Conservation (phyloP, 148 eudicot genomes). For the Fagopyrum homotropicum region DNA sequence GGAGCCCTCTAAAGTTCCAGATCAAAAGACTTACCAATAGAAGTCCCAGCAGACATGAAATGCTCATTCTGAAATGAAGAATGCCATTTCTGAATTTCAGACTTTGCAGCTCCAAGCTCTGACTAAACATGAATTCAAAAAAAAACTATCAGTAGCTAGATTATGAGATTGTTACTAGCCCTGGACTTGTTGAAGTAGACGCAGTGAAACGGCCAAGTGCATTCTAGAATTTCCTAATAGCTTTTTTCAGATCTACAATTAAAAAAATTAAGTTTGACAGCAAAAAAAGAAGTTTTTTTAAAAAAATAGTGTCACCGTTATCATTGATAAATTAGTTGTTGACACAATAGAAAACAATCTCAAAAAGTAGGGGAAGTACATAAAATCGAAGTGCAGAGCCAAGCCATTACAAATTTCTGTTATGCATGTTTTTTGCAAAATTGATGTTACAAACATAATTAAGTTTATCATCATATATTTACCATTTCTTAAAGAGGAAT, state of each 20-base stretch:
- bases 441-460: background rate
- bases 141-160: background rate
- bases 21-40: constrained; percentile 47
- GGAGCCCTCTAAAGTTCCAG: background rate
- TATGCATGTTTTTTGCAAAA: background rate
- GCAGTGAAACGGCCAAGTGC: background rate
- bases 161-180: background rate
- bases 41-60: constrained; percentile 57
- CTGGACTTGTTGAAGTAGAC: background rate
- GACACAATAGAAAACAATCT: background rate
- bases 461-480: background rate
- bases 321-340: background rate
- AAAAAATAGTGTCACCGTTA: background rate
- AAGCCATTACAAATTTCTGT: background rate
- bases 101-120: constrained; percentile 79
- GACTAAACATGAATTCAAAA: constrained; percentile 26
- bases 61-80: constrained; percentile 75
- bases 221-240: background rate
- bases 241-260: background rate
- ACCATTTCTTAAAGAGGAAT: background rate
- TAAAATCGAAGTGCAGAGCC: background rate
- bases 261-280: background rate
- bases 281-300: background rate
- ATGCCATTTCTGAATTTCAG: constrained; percentile 92
- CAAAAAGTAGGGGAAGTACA: background rate